Base-by-base conservation (phyloP, 176 grass and related monocot genomes). In the Triticum turgidum region DNA sequence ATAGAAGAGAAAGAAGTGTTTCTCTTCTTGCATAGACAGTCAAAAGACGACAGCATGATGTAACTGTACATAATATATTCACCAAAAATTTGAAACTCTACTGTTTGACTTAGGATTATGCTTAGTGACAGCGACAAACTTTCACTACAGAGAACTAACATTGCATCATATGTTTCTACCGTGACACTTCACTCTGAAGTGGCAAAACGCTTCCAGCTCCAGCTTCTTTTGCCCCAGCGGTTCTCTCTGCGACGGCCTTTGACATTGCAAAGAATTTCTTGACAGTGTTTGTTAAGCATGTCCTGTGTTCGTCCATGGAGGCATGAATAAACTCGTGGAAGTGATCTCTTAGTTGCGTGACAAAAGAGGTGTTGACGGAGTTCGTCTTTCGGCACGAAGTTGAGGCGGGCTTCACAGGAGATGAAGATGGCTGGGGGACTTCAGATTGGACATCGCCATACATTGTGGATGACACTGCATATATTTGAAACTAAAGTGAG, bases 221-320 rank as follows among this genome's bases (percentile, higher is more conserved):
- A 52, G 73, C 79, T 81, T 96, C 79, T 81, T 89, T 88, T 3
- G 58, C 27, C 65, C 88, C 82, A 11, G 79, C 21, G 9, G 90
- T 83, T 63, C 83, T 87, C 47, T 94, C 86, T 42, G 80, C 82
- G 11, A 90, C 93, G 5, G 44, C 76, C 89, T 87, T 94, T 39
- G 92, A 92, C 88, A 96, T 88, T 12, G 82, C 92, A 66, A 94
- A 98, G 90, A 98, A 90, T 86, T 86, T 92, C 76, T 89, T 76
- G 5, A 96, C 86, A 21, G 92, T 98, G 47, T 89, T 91, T 21
- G 93, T 85, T 51, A 96, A 88, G 62, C 94, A 98, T 78, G 85
- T 92, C 45, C 65, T 80, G 90, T 94, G 94, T 64, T 98, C 97
- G 35, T 94, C 92, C 62, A 91, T 65, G 3, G 90, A 98, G 5